Percentiles rank a stretch among this genome's conserved stretches.
phyloP scores from a whole-genome alignment of 2,329 filamentous ascomycete species.

The Colletotrichum sp. region DNA sequence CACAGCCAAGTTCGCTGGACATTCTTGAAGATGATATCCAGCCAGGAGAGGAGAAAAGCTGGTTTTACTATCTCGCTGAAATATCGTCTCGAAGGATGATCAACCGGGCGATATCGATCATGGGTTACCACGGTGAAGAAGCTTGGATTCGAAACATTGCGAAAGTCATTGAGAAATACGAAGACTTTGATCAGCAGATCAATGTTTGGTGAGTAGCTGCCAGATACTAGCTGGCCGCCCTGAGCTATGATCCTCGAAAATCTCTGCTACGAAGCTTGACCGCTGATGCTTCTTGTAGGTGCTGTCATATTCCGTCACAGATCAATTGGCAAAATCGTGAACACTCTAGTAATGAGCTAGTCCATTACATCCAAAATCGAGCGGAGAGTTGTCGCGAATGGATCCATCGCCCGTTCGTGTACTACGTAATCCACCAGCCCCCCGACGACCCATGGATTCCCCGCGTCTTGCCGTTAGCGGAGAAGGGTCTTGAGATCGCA shows the following conservation, averaged over 20 bases:
- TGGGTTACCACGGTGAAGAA: slow-evolving; percentile 18
- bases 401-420: slow-evolving; percentile 34
- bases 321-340: slow-evolving; percentile 17
- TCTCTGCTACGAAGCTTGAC: not conserved
- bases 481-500: slow-evolving; percentile 25
- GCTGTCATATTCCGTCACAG: slow-evolving; percentile 20
- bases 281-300: not conserved
- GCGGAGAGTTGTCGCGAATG: slow-evolving; percentile 27
- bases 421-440: slow-evolving; percentile 28
- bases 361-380: slow-evolving; percentile 26
- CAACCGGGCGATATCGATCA: slow-evolving; percentile 5
- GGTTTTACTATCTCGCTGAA: slow-evolving; percentile 34
- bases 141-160: slow-evolving; percentile 24
- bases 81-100: slow-evolving; percentile 31
- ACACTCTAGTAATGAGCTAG: slow-evolving; percentile 21
- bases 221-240: not conserved
- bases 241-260: not conserved
- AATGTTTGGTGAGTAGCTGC: slow-evolving; percentile 22
- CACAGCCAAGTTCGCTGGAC: not conserved
- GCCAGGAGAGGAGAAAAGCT: slow-evolving; percentile 28
- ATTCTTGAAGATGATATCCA: slow-evolving; percentile 16
- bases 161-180: slow-evolving; percentile 21
- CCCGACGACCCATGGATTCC: slow-evolving; percentile 11
- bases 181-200: slow-evolving; percentile 27
- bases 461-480: slow-evolving; percentile 21